Base-by-base conservation (phyloP, 768 basidiomycete species). In the Boletus rufocinnamomeus region DNA sequence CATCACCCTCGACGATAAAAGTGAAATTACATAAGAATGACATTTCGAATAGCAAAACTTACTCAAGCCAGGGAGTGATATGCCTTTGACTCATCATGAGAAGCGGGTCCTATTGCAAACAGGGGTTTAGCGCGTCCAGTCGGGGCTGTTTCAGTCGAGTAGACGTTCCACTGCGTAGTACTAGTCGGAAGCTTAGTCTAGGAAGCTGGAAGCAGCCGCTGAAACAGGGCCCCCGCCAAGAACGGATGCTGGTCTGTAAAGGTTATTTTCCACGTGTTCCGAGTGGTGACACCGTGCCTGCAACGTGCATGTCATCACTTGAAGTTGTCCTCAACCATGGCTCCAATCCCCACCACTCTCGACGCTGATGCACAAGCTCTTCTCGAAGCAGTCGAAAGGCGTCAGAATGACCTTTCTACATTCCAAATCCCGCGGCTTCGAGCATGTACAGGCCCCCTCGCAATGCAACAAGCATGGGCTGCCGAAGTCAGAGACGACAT, bases 401-500 rank as follows among this genome's bases (percentile, higher is more conserved):
- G 83, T 11, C 77, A 84, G 59, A 79, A 72, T 3, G 91, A 94
- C 73, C 70, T 96, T 8, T 65, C 77, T 4, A 77, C 85, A 13
- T 85, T 85, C 64, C 90, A 93, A 71, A 80, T 97, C 35, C 90
- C 93, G 1, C 83, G 89, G 2, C 77, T 97, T 50, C 78, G 80
- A 10, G 67, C 76, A 52, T 95, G 91, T 70, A 76, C 73, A 10
- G 92, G 89, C 0, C 88, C 93, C 1, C 75, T 91, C 11, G 70
- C 80, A 0, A 67, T 83, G 3, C 94, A 96, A 64, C 88, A 93
- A 67, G 81, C 84, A 49, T 78, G 88, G 53, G 85, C 86, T 1
- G 84, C 84, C 5, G 92, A 93, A 67, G 72, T 95, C 57, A 78
- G 91, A 32, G 88, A 88, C 53, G 93, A 95, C 66, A 73, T 93